phyloP scores from a whole-genome alignment of 78 protist genomes.

The Dictyostelium purpureum region DNA sequence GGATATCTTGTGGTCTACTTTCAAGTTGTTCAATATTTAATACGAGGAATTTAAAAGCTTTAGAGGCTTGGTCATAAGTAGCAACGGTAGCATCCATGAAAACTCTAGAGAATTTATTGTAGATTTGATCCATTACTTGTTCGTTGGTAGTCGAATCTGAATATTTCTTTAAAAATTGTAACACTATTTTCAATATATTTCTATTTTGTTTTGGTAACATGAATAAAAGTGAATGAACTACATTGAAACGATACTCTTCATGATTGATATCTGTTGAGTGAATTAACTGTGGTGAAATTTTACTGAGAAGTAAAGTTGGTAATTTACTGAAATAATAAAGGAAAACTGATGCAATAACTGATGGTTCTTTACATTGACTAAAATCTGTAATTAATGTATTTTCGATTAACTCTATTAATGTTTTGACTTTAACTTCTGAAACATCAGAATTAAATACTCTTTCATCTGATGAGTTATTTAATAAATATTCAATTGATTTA shows the following conservation, averaged over 20 bases:
- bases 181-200: neutral
- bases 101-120: neutral
- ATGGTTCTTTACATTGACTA: neutral
- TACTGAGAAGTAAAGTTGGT: constrained; percentile 13
- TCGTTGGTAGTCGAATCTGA: neutral
- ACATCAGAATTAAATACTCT: constrained; percentile 3
- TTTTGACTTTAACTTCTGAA: neutral
- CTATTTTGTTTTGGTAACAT: constrained; percentile 43
- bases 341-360: constrained; percentile 3
- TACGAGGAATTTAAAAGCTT: neutral
- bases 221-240: constrained; percentile 9
- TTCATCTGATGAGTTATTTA: neutral
- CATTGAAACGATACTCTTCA: neutral
- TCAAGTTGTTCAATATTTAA: constrained; percentile 36
- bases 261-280: neutral
- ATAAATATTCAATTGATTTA: constrained; percentile 13
- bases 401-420: constrained; percentile 31
- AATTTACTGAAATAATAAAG: constrained; percentile 2
- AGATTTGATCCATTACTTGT: neutral
- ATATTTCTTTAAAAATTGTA: constrained; percentile 15
- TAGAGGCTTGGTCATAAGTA: neutral
- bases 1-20: constrained; percentile 13
- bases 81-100: neutral
- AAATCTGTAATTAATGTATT: neutral
- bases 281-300: neutral